These are phyloP conservation scores for Medicago ruthenica DNA, from an alignment of 306 rosid genomes.

Conservation along the genomic window DNA sequence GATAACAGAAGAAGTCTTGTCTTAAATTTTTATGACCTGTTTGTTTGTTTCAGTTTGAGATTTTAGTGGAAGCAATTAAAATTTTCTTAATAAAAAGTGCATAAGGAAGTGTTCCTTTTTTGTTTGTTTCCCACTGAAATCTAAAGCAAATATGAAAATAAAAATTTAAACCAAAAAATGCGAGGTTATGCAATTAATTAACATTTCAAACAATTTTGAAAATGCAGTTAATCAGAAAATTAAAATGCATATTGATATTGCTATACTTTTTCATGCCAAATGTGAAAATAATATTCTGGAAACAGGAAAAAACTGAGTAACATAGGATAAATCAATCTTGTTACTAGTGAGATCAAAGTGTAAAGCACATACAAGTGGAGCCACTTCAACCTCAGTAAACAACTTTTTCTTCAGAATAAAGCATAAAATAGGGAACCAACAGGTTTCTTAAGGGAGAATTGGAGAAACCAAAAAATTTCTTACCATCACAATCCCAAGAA, in stretches of 20 bases:
- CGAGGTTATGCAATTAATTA: constrained; percentile 11
- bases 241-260: neutral
- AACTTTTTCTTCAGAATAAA: constrained; percentile 18
- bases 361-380: neutral
- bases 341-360: neutral
- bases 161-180: neutral
- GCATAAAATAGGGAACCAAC: constrained; percentile 11
- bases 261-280: constrained; percentile 7
- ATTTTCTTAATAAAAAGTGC: neutral
- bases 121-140: neutral
- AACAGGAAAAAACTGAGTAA: constrained; percentile 19
- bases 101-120: neutral
- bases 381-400: constrained; percentile 11
- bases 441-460: constrained; percentile 3
- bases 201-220: neutral
- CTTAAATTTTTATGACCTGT: neutral
- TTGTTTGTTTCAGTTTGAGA: neutral
- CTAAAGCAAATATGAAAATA: neutral
- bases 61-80: neutral
- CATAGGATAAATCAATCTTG: constrained; percentile 6
- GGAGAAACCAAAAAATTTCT: constrained; percentile 1
- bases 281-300: constrained; percentile 14
- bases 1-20: neutral
- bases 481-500: constrained; percentile 19
- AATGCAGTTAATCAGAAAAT: constrained; percentile 16